Evolutionary conservation across 2,329 filamentous ascomycete species (phyloP), one percentile per base, ranked within the genome.

Genomic region (Fonsecaea multimorphosa): DNA sequence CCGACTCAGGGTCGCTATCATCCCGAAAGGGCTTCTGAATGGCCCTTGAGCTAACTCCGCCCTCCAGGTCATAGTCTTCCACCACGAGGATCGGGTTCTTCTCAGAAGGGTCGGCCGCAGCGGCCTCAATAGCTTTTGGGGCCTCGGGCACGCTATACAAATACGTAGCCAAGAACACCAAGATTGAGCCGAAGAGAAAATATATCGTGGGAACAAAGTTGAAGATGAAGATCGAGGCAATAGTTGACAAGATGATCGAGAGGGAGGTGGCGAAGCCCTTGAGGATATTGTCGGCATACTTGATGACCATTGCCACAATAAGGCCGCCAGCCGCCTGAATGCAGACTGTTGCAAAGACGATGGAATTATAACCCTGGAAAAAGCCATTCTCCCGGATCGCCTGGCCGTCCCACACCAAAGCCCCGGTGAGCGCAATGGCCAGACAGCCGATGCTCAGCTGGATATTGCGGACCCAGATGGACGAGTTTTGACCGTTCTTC

Each of bases 211-310:
- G 54, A 24, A 63, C 79, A 70, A 96, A 92, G 58, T 93, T 85
- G 76, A 98, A 97, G 70, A 96, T 89, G 79, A 87, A 90, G 1
- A 96, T 85, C 74, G 93, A 97, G 58, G 91, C 91, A 12, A 97
- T 70, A 68, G 93, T 93, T 74, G 91, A 96, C 57, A 97, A 81
- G 63, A 97, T 83, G 66, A 97, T 95, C 73, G 92, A 96, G 67
- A 96, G 91, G 72, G 91, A 95, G 2, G 93, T 95, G 2, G 94
- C 93, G 78, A 96, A 93, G 75, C 94, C 96, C 82, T 96, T 96
- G 67, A 92, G 89, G 75, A 96, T 96, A 74, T 94, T 96, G 80
- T 95, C 91, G 9, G 91, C 88, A 74, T 92, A 91, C 67, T 90
- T 91, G 77, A 95, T 90, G 75, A 90, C 91, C 67, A 95, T 83